Base-by-base conservation (phyloP, 116 monocot species). In the Phalaenopsis hybrid region DNA sequence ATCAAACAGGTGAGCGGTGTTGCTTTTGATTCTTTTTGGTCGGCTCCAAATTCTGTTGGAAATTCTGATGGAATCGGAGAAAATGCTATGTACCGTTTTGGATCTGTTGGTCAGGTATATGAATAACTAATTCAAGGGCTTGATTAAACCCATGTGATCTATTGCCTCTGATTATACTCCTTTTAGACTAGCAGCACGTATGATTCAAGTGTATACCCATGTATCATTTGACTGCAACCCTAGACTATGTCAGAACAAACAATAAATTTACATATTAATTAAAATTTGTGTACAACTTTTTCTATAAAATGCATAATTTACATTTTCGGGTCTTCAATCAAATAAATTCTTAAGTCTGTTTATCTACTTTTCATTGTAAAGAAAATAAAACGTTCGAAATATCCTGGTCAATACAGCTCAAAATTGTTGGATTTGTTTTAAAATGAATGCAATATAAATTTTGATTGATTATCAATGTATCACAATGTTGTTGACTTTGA, bases 21-120 rank as follows among this genome's bases (percentile, higher is more conserved):
- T 88, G 93, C 98, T 75, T 95, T 98, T 87, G 94, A 98, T 81
- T 90, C 91, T 2, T 92, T 90, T 79, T 98, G 94, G 95, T 84
- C 88, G 74, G 80, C 92, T 10, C 95, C 98, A 49, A 89, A 82
- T 89, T 89, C 92, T 55, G 55, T 17, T 55, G 55, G 55, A 16
- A 55, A 55, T 16, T 16, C 55, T 75, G 97, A 98, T 86, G 87
- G 82, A 75, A 82, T 87, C 12, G 91, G 79, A 85, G 95, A 98
- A 83, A 93, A 85, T 85, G 83, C 88, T 0, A 81, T 95, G 75
- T 98, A 98, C 82, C 89, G 95, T 4, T 92, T 98, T 84, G 96
- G 93, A 70, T 93, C 96, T 83, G 93, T 96, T 90, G 96, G 90
- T 61, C 93, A 96, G 96, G 93, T 96, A 90, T 28, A 34, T 67